Evolutionary conservation across 176 grass and related monocot species (phyloP).

Genomic region (Phyllostachys edulis): DNA sequence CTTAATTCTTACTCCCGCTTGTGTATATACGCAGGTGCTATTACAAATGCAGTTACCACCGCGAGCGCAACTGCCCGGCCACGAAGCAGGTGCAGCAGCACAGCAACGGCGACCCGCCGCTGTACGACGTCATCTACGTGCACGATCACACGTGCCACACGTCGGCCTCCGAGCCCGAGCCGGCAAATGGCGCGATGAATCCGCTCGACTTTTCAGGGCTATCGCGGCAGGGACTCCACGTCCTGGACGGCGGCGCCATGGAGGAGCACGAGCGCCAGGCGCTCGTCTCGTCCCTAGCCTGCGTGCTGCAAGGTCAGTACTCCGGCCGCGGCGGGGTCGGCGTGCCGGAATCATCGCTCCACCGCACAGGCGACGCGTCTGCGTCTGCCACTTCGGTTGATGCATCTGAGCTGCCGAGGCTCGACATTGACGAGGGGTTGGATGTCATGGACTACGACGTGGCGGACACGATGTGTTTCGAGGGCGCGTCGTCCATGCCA

Average conservation of each 20-base stretch:
- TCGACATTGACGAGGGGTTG: neutral
- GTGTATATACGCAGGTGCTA: conserved; percentile 47
- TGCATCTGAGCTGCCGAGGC: neutral
- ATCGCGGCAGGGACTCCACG: neutral
- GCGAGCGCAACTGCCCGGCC: conserved; percentile 51
- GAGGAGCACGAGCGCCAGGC: conserved; percentile 45
- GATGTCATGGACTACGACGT: conserved; percentile 54
- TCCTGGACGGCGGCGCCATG: neutral
- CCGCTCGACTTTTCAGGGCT: neutral
- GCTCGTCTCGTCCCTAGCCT: conserved; percentile 43
- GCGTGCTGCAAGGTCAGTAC: conserved; percentile 33
- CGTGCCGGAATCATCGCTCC: neutral
- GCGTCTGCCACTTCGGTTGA: neutral
- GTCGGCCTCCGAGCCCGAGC: neutral
- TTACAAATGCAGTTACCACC: conserved; percentile 56
- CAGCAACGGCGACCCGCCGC: conserved; percentile 28
- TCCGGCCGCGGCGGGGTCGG: neutral
- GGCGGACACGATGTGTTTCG: neutral
- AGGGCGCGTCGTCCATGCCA: neutral
- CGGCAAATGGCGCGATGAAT: neutral
- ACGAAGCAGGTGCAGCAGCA: conserved; percentile 63
- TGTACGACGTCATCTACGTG: conserved; percentile 48
- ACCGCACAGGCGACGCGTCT: neutral
- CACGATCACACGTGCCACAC: conserved; percentile 55
- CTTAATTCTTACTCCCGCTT: neutral